phyloP scores from a whole-genome alignment of 208 protist genomes.

The Porcisia deanei region DNA sequence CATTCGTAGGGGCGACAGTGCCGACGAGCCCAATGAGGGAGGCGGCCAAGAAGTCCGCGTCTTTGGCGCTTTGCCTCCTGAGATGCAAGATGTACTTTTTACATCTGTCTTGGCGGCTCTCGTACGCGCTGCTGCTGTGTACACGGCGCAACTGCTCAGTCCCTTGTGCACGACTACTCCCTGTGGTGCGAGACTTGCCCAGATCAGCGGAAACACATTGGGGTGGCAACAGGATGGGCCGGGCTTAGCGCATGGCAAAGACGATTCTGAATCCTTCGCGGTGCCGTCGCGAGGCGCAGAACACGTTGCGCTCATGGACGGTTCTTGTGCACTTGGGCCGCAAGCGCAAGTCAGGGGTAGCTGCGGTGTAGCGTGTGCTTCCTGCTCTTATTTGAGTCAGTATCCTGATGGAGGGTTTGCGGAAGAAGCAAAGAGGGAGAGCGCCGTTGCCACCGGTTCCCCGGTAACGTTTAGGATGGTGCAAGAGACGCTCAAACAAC shows the following conservation, averaged over 20 bases:
- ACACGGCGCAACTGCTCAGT: slow-evolving; percentile 16
- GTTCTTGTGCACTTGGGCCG: neutral
- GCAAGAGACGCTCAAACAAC: slow-evolving; percentile 13
- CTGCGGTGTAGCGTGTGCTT: neutral
- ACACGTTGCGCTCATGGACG: neutral
- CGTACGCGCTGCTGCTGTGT: slow-evolving; percentile 17
- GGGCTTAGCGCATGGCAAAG: neutral
- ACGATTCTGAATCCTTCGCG: neutral
- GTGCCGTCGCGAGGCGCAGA: neutral
- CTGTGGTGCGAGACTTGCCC: neutral
- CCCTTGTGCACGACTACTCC: neutral
- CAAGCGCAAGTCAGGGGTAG: neutral
- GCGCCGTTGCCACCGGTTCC: neutral
- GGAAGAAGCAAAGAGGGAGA: neutral
- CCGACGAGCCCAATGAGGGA: neutral
- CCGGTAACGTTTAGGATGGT: slow-evolving; percentile 16
- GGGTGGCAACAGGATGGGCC: neutral
- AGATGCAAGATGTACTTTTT: slow-evolving; percentile 3
- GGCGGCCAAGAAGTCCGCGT: neutral
- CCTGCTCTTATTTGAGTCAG: neutral
- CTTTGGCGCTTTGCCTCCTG: neutral
- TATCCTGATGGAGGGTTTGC: neutral
- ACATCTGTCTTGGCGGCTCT: slow-evolving; percentile 5
- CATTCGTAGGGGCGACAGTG: neutral
- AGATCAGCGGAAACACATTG: neutral